These are phyloP conservation scores for Candida montana DNA, from an alignment of 805 yeast genomes.

Conservation along the genomic window DNA sequence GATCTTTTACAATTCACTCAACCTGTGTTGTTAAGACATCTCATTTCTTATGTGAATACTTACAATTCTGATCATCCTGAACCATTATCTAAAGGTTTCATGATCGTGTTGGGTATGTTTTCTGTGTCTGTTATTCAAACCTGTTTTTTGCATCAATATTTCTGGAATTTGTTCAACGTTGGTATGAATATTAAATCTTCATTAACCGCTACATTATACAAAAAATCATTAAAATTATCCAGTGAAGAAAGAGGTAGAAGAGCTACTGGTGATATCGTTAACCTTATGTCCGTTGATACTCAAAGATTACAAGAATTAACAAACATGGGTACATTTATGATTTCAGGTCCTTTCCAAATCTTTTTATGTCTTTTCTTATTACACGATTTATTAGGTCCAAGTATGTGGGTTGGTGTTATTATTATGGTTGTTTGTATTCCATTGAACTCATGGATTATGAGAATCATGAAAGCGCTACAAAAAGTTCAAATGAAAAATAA, in stretches of 20 bases:
- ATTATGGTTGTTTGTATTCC: slow-evolving; percentile 79
- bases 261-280: slow-evolving; percentile 89
- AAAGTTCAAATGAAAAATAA: slow-evolving; percentile 83
- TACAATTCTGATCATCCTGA: slow-evolving; percentile 32
- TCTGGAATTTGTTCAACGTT: slow-evolving; percentile 64
- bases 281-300: slow-evolving; percentile 90
- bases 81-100: slow-evolving; percentile 69
- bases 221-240: slow-evolving; percentile 63
- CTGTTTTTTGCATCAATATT: slow-evolving; percentile 70
- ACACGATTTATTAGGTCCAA: slow-evolving; percentile 67
- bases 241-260: slow-evolving; percentile 66
- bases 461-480: slow-evolving; percentile 65
- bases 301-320: slow-evolving; percentile 82
- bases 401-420: slow-evolving; percentile 96
- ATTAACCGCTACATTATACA: slow-evolving; percentile 59
- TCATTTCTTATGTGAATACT: slow-evolving; percentile 56
- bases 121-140: slow-evolving; percentile 73
- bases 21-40: slow-evolving; percentile 69
- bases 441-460: slow-evolving; percentile 64
- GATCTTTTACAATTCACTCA: slow-evolving; percentile 79
- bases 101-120: slow-evolving; percentile 75
- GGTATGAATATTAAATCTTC: slow-evolving; percentile 76
- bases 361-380: slow-evolving; percentile 67
- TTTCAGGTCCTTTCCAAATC: slow-evolving; percentile 95
- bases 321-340: slow-evolving; percentile 70